Percentiles rank a stretch among this genome's conserved stretches.
These are phyloP conservation scores for Byssoonygena ceratinophila DNA, from an alignment of 2,329 filamentous ascomycete genomes.

Conservation along the genomic window DNA sequence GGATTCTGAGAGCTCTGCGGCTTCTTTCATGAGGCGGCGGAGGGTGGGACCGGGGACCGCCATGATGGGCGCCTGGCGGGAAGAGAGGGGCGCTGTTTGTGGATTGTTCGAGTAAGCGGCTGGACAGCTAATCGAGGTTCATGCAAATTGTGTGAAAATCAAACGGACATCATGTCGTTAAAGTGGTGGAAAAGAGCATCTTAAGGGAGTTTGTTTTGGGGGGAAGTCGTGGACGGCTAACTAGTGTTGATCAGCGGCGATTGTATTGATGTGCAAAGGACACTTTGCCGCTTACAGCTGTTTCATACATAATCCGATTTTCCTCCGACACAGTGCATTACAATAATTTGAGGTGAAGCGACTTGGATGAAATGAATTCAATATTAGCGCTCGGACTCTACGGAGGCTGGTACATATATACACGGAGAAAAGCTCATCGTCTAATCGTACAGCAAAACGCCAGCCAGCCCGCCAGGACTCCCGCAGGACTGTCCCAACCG, in stretches of 20 bases:
- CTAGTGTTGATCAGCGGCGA: neutral
- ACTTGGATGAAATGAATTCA: neutral
- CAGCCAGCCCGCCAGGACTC: neutral
- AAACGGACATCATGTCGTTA: no score
- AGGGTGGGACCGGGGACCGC: conserved; percentile 26
- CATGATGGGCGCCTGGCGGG: conserved; percentile 11
- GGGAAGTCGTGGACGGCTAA: neutral
- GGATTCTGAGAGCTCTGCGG: conserved; percentile 65
- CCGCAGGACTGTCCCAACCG: neutral
- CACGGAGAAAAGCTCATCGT: neutral
- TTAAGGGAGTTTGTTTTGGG: no score
- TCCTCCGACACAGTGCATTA: neutral
- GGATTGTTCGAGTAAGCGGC: no score
- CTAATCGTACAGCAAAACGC: neutral
- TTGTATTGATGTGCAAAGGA: neutral
- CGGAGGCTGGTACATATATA: neutral
- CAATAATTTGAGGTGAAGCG: no score
- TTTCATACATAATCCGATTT: neutral
- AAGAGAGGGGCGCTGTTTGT: no score
- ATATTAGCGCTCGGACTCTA: neutral
- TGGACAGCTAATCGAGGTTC: no score
- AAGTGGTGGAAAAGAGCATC: no score
- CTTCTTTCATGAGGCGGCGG: conserved; percentile 59
- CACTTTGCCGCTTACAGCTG: neutral
- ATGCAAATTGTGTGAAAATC: no score